A percentile compares a stretch with the other conserved stretches of the same genome.
These are phyloP conservation scores for Cystobasidiopsis lactophilus DNA, from an alignment of 768 basidiomycete genomes.

Conservation along the genomic window DNA sequence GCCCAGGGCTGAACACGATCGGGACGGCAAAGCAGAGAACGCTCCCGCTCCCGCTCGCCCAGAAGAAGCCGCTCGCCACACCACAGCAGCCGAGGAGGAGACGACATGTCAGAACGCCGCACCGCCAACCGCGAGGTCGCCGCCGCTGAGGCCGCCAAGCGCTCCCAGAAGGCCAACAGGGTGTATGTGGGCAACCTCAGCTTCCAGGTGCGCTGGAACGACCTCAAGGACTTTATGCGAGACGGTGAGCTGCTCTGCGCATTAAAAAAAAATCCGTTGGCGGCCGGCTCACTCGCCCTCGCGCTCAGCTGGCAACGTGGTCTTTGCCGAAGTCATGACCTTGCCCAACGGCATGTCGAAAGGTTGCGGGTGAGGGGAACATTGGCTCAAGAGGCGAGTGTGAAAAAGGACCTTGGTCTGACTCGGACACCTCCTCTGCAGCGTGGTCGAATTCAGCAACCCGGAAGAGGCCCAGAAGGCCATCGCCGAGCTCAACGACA, in stretches of 20 bases:
- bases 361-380: constrained; percentile 79
- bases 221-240: constrained; percentile 98
- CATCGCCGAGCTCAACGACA: constrained; percentile 73
- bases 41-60: too few relatives aligned
- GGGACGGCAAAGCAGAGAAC: too few relatives aligned
- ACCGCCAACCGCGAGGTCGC: too few relatives aligned
- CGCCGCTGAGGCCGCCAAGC: constrained; percentile 81
- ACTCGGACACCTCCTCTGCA: constrained; percentile 29
- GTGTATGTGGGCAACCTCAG: constrained; percentile 98
- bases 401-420: background rate
- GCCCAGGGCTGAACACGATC: too few relatives aligned
- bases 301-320: constrained; percentile 79
- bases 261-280: constrained; percentile 14
- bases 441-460: constrained; percentile 87
- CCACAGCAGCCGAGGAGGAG: too few relatives aligned
- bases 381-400: background rate
- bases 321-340: constrained; percentile 96
- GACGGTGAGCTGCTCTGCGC: constrained; percentile 73
- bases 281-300: constrained; percentile 7
- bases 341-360: constrained; percentile 93
- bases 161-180: constrained; percentile 91
- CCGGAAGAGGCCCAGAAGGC: constrained; percentile 72
- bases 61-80: too few relatives aligned
- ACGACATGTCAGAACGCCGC: too few relatives aligned
- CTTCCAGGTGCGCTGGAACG: constrained; percentile 96